phyloP scores from a whole-genome alignment of 441 rosid genomes.

The Aquilaria agallochum region DNA sequence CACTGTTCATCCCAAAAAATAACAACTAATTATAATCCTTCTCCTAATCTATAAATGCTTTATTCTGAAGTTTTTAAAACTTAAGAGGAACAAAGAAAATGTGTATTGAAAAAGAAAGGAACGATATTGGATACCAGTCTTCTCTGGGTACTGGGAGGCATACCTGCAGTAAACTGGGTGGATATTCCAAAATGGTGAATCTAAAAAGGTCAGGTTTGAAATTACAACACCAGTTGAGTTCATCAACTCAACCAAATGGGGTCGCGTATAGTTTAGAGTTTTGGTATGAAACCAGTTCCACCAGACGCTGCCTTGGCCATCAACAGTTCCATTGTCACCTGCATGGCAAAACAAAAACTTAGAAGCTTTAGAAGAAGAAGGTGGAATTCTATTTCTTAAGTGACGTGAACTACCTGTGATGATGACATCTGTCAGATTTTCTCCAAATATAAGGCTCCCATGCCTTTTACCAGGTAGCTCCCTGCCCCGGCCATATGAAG shows the following conservation, averaged over 20 bases:
- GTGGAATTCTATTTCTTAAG: conserved; percentile 8
- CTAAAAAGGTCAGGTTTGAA: conserved; percentile 83
- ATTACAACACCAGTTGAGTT: conserved; percentile 73
- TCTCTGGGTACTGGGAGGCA: conserved; percentile 17
- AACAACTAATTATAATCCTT: conserved; percentile 27
- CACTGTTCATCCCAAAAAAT: conserved; percentile 68
- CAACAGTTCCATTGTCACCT: conserved; percentile 94
- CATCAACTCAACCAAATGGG: conserved; percentile 94
- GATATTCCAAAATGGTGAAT: conserved; percentile 97
- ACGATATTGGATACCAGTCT: conserved; percentile 1
- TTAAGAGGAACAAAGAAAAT: conserved; percentile 10
- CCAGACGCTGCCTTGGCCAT: conserved; percentile 96
- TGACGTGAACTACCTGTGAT: conserved; percentile 67
- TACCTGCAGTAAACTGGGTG: conserved; percentile 99
- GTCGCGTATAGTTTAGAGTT: conserved; percentile 82
- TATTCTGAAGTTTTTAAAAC: conserved; percentile 22
- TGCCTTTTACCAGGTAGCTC: conserved; percentile 90
- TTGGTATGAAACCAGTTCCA: conserved; percentile 75
- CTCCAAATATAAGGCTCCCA: conserved; percentile 88
- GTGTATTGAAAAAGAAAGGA: conserved; percentile 18
- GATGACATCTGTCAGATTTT: conserved; percentile 82
- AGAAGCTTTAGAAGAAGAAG: conserved; percentile 8
- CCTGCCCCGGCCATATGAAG: conserved; percentile 97
- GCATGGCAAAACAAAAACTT: conserved; percentile 16
- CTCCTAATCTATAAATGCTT: conserved; percentile 36